phyloP scores from a whole-genome alignment of 768 basidiomycete genomes.

The Phanerochaete sordida region DNA sequence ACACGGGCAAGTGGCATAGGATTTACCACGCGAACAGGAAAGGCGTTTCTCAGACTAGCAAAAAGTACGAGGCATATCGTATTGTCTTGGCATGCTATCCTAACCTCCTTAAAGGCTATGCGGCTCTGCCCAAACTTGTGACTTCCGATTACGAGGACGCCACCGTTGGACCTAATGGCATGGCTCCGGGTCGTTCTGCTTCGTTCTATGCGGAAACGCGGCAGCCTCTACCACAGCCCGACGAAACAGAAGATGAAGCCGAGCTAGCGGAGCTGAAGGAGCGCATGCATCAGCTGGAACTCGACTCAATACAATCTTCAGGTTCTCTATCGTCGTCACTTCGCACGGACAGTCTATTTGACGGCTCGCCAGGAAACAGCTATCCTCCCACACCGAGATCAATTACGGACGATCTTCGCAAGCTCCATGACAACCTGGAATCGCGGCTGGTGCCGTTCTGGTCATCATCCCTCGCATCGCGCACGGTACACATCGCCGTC shows the following conservation, averaged over 20 bases:
- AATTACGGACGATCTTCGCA: constrained; percentile 35
- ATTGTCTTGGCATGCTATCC: background rate
- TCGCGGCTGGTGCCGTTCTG: constrained; percentile 76
- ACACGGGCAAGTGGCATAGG: constrained; percentile 56
- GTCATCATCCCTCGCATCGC: constrained; percentile 64
- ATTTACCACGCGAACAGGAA: constrained; percentile 66
- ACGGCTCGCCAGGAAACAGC: background rate
- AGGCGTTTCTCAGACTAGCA: constrained; percentile 72
- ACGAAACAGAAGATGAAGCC: constrained; percentile 57
- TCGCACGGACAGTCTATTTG: background rate
- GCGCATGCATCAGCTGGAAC: constrained; percentile 38
- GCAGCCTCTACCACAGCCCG: constrained; percentile 52
- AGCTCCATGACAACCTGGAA: constrained; percentile 74
- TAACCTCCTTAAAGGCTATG: constrained; percentile 51
- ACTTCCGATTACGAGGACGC: constrained; percentile 11
- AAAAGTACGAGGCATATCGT: constrained; percentile 47
- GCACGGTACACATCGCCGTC: constrained; percentile 61
- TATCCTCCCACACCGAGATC: constrained; percentile 4
- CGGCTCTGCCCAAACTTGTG: constrained; percentile 57
- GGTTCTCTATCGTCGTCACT: background rate
- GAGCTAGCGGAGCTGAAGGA: constrained; percentile 55
- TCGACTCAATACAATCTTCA: constrained; percentile 14
- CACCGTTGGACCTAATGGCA: constrained; percentile 26
- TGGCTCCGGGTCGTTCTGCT: constrained; percentile 30
- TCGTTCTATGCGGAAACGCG: constrained; percentile 46